These are phyloP conservation scores for Ocimum tenuiflorum DNA, from an alignment of 257 asterid genomes.

Conservation along the genomic window DNA sequence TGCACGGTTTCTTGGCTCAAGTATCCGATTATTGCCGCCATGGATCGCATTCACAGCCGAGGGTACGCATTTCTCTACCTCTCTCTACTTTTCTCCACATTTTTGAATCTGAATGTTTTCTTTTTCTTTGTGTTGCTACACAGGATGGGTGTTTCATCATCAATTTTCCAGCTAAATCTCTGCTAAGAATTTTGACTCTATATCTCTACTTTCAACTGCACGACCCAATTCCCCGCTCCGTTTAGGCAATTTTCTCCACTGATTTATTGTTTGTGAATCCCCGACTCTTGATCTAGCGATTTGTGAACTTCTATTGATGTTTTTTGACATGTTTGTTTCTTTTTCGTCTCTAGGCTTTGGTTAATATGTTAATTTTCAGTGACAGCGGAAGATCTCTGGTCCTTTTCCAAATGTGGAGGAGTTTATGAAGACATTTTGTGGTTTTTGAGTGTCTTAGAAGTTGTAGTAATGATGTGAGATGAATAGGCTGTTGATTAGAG, in stretches of 20 bases:
- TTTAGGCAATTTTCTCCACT: slow-evolving; percentile 17
- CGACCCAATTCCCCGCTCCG: slow-evolving; percentile 26
- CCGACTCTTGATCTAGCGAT: neutral
- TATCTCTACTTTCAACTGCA: slow-evolving; percentile 8
- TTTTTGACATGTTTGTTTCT: neutral
- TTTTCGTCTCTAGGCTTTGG: slow-evolving; percentile 25
- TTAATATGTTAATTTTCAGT: neutral
- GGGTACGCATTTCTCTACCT: too few relatives aligned
- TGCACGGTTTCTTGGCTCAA: too few relatives aligned
- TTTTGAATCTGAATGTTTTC: too few relatives aligned
- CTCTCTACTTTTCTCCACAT: too few relatives aligned
- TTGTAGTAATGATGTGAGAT: neutral
- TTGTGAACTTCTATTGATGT: neutral
- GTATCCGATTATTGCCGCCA: too few relatives aligned
- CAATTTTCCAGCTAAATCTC: neutral
- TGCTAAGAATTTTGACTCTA: neutral
- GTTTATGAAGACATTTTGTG: neutral
- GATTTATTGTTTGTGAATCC: neutral
- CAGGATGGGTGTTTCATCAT: neutral
- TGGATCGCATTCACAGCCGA: too few relatives aligned
- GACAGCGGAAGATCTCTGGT: neutral
- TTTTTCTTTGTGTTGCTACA: too few relatives aligned
- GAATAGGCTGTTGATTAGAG: neutral
- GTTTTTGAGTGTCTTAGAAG: slow-evolving; percentile 8
- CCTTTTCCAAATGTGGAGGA: neutral